phyloP scores from a whole-genome alignment of 331 rosid species.

The Erythrophleum ivorense region DNA sequence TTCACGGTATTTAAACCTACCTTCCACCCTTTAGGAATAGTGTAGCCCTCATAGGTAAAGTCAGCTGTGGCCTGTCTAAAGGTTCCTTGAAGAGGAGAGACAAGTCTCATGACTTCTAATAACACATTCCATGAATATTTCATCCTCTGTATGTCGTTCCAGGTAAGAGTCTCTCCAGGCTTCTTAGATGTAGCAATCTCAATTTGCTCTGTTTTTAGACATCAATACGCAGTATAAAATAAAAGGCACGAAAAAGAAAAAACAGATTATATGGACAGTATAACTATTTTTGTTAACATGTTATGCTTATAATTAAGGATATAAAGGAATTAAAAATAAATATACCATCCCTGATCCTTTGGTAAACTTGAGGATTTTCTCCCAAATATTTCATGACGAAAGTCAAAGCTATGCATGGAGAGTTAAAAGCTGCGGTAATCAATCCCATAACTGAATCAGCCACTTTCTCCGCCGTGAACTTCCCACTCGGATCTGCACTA shows the following conservation, averaged over 20 bases:
- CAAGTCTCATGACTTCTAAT: constrained; percentile 4
- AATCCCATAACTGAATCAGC: background rate
- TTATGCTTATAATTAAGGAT: no score
- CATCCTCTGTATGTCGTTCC: background rate
- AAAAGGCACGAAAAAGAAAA: no score
- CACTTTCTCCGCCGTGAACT: background rate
- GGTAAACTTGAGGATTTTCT: constrained; percentile 12
- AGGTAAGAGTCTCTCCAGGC: background rate
- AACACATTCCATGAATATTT: constrained; percentile 1
- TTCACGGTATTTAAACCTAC: background rate
- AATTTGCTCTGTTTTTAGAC: background rate
- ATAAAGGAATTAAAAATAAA: no score
- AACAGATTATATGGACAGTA: no score
- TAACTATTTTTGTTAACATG: no score
- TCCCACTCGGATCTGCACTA: background rate
- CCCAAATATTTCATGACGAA: background rate
- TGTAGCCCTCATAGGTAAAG: background rate
- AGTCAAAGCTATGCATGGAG: background rate
- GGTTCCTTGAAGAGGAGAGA: constrained; percentile 18
- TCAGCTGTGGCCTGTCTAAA: background rate
- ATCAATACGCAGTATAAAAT: background rate
- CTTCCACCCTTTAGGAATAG: constrained; percentile 16
- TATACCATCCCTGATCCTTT: background rate
- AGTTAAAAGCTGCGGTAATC: background rate
- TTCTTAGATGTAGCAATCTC: background rate